Base-by-base conservation (phyloP, 2,329 filamentous ascomycete species). In the Verticillium klebahnii region DNA sequence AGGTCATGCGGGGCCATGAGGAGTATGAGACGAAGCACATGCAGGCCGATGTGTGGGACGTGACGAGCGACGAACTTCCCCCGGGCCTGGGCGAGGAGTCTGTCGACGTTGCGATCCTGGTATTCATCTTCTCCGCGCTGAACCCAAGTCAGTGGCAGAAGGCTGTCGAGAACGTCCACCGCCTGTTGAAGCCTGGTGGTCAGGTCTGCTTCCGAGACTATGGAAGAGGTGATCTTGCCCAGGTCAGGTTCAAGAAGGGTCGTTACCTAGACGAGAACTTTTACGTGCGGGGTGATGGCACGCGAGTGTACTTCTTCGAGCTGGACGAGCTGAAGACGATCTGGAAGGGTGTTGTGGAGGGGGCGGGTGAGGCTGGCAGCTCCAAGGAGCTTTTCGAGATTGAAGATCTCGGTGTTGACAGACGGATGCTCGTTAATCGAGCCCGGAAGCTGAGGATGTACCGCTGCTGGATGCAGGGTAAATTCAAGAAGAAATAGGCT, bases 261-360 rank as follows among this genome's bases (percentile, higher is more conserved):
- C 85, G 95, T 50, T 98, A 94, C 71, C 83, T 99, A 72, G 91
- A 93, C 61, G 95, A 98, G 76, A 99, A 98, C 72, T 99, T 99
- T 70, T 99, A 99, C 74, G 91, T 97, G 55, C 83, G 95, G 37
- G 95, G 95, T 1, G 95, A 99, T 74, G 95, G 95, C 1, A 99
- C 95, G 4, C 85, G 95, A 7, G 95, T 99, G 0, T 99, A 98
- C 76, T 99, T 99, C 76, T 99, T 99, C 71, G 94, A 97, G 62
- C 83, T 88, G 74, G 88, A 93, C 37, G 89, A 99, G 77, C 79
- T 99, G 60, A 82, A 85, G 60, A 75, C 83, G 54, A 94, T 98
- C 63, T 98, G 94, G 94, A 81, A 82, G 29, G 84, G 83, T 37
- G 66, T 73, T 66, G 64, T 62, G 29, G 72, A 72, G 59, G 67